Percentiles rank a stretch among this genome's conserved stretches.
These are phyloP conservation scores for Hypoxylon cercidicola DNA, from an alignment of 495 filamentous ascomycete genomes.

Conservation along the genomic window DNA sequence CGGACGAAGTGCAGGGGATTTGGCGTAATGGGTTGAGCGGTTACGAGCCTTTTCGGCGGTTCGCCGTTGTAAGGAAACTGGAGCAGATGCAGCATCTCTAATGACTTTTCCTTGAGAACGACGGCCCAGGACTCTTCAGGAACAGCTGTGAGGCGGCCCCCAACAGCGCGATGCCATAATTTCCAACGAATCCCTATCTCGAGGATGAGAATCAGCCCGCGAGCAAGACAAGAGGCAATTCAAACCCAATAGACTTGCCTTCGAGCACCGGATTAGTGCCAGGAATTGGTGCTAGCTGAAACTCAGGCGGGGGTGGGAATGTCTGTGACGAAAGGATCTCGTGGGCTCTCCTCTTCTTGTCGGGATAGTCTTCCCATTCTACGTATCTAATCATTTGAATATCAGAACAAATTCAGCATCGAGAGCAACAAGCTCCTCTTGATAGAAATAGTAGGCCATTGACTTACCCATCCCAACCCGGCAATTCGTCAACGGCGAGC, in stretches of 20 bases:
- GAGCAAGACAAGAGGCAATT: background rate
- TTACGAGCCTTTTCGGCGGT: slow-evolving; percentile 62
- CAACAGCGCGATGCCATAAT: slow-evolving; percentile 70
- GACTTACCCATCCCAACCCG: slow-evolving; percentile 49
- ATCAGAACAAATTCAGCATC: background rate
- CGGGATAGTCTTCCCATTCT: slow-evolving; percentile 76
- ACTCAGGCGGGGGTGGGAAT: slow-evolving; percentile 68
- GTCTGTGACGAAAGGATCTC: slow-evolving; percentile 65
- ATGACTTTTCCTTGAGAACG: slow-evolving; percentile 69
- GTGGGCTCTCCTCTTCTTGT: slow-evolving; percentile 68
- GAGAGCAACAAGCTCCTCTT: background rate
- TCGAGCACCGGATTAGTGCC: slow-evolving; percentile 70
- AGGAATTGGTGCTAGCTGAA: slow-evolving; percentile 67
- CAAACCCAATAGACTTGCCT: slow-evolving; percentile 11
- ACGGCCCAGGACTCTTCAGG: slow-evolving; percentile 67
- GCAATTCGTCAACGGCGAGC: slow-evolving; percentile 37
- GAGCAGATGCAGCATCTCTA: slow-evolving; percentile 74
- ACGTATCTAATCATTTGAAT: slow-evolving; percentile 56
- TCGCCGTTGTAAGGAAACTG: slow-evolving; percentile 80
- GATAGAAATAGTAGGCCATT: background rate
- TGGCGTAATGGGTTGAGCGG: slow-evolving; percentile 64
- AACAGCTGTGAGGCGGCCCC: slow-evolving; percentile 57
- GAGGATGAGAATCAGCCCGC: background rate
- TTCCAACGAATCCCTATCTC: slow-evolving; percentile 68
- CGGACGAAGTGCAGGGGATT: slow-evolving; percentile 72